Base-by-base conservation (phyloP, 1,139 yeast genomes). In the Suhomyces bribrorum region DNA sequence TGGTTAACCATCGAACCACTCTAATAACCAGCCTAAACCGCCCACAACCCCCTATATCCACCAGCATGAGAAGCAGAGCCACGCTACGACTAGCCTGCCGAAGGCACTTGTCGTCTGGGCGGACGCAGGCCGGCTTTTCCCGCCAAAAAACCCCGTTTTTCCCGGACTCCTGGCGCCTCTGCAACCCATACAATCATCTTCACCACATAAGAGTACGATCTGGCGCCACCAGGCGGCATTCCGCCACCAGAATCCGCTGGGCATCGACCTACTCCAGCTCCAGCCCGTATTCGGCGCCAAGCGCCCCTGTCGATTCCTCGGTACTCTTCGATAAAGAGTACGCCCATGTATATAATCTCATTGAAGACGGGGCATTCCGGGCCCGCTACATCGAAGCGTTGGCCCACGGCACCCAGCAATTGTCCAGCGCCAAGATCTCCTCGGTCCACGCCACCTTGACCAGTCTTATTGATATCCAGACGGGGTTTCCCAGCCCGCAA, bases 401-500 rank as follows among this genome's bases (percentile, higher is more conserved):
- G 27, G 14, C 12, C 2, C 23, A 28, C 5, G 25, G 14, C 7
- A 13, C 17, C 3, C 34, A 14, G 8, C 12, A 28, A 4, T 38
- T 54, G 24, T 31, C 48, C 3, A 32, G 34, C 3, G 20, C 43
- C 13, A 53, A 57, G 30, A 36, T 41, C 5, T 39, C 41, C 8
- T 27, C 44, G 17, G 47, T 55, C 12, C 41, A 37, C 20, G 36
- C 49, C 15, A 49, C 46, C 25, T 52, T 54, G 30, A 36, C 40
- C 36, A 47, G 47, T 22, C 34, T 53, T 9, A 35, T 58, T 9
- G 57, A 55, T 33, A 40, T 53, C 5, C 52, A 49, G 5, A 44
- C 47, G 32, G 57, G 57, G 7, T 53, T 49, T 31, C 48, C 53
- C 3, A 41, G 41, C 12, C 40, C 43, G 4, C 34, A 37, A 4